Percentiles rank a stretch among this genome's conserved stretches.
Conservation (phyloP, 352 stramenopile species). For the Phytophthora palmivora region DNA sequence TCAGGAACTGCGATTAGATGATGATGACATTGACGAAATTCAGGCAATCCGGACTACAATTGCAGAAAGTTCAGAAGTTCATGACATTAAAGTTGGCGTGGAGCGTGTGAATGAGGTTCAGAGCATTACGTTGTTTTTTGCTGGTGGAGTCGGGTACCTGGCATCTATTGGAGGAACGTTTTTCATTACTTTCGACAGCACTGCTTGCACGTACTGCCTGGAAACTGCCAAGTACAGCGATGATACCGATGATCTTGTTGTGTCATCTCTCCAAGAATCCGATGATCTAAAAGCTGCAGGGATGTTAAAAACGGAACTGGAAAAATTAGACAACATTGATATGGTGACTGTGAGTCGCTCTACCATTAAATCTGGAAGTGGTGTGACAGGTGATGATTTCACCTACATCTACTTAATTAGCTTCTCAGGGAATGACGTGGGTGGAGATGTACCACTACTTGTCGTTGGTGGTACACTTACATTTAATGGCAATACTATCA, state of each 20-base stretch:
- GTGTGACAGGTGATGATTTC: conserved; percentile 51
- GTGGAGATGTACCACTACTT: conserved; percentile 89
- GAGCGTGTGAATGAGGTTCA: conserved; percentile 83
- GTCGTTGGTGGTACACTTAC: conserved; percentile 50
- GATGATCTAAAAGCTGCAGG: conserved; percentile 24
- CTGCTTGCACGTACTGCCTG: conserved; percentile 70
- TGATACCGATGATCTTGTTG: conserved; percentile 51
- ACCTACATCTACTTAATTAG: conserved; percentile 86
- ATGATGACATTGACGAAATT: conserved; percentile 92
- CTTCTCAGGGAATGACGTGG: conserved; percentile 86
- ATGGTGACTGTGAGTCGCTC: conserved; percentile 47
- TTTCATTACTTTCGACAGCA: conserved; percentile 66
- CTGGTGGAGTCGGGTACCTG: conserved; percentile 8
- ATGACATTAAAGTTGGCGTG: conserved; percentile 87
- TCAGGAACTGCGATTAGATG: conserved; percentile 83
- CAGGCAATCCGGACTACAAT: conserved; percentile 89
- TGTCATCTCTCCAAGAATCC: conserved; percentile 42
- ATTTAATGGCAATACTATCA: conserved; percentile 30
- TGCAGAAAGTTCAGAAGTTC: conserved; percentile 83
- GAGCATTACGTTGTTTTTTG: conserved; percentile 77
- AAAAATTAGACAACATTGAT: conserved; percentile 66
- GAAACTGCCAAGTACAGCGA: conserved; percentile 39
- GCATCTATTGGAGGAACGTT: conserved; percentile 46
- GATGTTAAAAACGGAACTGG: conserved; percentile 38
- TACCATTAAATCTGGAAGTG: conserved; percentile 4